Evolutionary conservation across 441 rosid species (phyloP), one percentile per base, ranked within the genome.

Genomic region (Populus tomentosa): DNA sequence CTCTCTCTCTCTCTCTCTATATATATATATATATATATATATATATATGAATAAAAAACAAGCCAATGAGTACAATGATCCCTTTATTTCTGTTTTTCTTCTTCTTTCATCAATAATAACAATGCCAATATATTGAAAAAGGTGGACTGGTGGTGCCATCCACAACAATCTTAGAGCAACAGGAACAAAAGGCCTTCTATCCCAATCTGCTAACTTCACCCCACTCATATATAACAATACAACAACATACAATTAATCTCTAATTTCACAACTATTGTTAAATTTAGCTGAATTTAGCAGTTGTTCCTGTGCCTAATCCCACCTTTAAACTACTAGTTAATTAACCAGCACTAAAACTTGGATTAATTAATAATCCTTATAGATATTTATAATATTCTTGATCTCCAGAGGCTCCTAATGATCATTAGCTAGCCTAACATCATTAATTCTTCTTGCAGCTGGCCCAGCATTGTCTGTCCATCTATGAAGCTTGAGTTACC

Each of bases 251-350:
- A 74, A 23, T 20, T 62, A 42, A 46, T 70, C 20, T 71, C 59
- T 63, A 70, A 73, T n/a, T 26, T 61, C 56, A 24, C 28, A 26
- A 76, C 78, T 73, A 72, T 78, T 67, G 71, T 65, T 68, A 84
- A 76, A 71, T 85, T 84, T 70, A 77, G 88, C 91, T 85, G 84
- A 94, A 94, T 92, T 90, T 91, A 91, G 90, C 95, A 88, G 84
- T 82, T 94, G 97, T 90, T 91, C 97, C 95, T 79, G 89, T 73
- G 83, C 88, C 79, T 78, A 72, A 77, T 76, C 80, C 82, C 85
- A 80, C 88, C 86, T 64, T 46, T 67, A 53, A 71, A 16, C 33
- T 28, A 16, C 21, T 21, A 56, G 23, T 46, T 10, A 70, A 75
- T 35, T 63, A 72, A 77, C 73, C 5, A 70, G 61, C 35, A 36